Evolutionary conservation across 306 rosid species (phyloP).

Genomic region (Crotalaria pallida): DNA sequence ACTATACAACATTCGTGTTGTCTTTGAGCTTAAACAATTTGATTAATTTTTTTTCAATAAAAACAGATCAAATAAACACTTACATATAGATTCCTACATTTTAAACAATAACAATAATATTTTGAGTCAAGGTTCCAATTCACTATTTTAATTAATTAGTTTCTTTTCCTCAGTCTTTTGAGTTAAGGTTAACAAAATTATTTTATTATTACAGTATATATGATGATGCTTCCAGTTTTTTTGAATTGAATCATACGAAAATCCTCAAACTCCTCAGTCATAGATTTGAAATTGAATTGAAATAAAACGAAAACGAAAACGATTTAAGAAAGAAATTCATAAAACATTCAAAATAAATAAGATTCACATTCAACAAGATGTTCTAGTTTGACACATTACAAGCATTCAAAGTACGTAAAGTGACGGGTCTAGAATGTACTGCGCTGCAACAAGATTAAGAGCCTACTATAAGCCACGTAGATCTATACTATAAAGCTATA

Average conservation of each 20-base stretch:
- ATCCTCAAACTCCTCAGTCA: background rate
- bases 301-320: background rate
- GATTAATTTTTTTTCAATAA: too few relatives aligned
- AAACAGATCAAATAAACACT: background rate
- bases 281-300: background rate
- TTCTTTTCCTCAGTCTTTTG: too few relatives aligned
- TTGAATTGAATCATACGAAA: background rate
- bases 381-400: background rate
- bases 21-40: background rate
- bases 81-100: background rate
- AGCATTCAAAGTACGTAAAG: background rate
- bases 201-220: too few relatives aligned
- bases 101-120: background rate
- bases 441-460: background rate
- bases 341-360: background rate
- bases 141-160: too few relatives aligned
- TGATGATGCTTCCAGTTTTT: background rate
- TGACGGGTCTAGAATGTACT: background rate
- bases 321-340: background rate
- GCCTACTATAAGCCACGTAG: background rate
- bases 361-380: background rate
- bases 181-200: too few relatives aligned
- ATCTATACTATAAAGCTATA: background rate
- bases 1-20: background rate
- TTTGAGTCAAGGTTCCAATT: too few relatives aligned